Evolutionary conservation across 768 basidiomycete species (phyloP), one percentile per base, ranked within the genome.

Genomic region (Suillus hirtellus): DNA sequence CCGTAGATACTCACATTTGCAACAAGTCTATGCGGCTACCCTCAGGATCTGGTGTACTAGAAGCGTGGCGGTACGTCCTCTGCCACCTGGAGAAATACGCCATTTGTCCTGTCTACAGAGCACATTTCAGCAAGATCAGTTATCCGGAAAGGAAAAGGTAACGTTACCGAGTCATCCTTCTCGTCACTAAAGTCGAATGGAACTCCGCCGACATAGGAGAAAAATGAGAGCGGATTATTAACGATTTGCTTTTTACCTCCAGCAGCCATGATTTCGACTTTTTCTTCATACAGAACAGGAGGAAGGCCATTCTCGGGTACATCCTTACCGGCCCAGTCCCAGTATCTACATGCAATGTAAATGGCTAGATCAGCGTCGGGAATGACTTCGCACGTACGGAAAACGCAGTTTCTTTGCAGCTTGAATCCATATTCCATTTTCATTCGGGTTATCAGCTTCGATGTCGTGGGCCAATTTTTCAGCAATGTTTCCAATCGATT

Each of bases 261-360:
- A 11, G 60, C 27, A 24, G 58, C 58, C 21, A 52, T 17, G 31
- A 72, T 58, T 3, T 49, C 21, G 27, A 72, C n/a, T n/a, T 64
- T 60, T 0, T 72, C 61, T 2, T 56, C 24, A 42, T 64, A 65
- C 34, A 72, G 66, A 4, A 73, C 56, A 40, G 70, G 53, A 8
- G 72, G 69, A 7, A 73, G 49, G 2, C 73, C 71, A 19, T 69
- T 55, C 17, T 35, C 21, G 19, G 63, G 62, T 19, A 71, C 66
- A 60, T 50, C 61, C 12, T 64, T 66, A 35, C 66, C 71, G 6
- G 67, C 73, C 72, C 73, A 74, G 60, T 74, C 71, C 71, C 73
- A 74, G 59, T 69, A 73, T 43, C 70, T 74, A 49, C 12, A 19
- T 4, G 40, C 11, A 38, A 64, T 17, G 12, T 43, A 40, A 55